Evolutionary conservation across 169 alveolate species (phyloP), one percentile per base, ranked within the genome.

Genomic region (Plasmodium gonderi): DNA sequence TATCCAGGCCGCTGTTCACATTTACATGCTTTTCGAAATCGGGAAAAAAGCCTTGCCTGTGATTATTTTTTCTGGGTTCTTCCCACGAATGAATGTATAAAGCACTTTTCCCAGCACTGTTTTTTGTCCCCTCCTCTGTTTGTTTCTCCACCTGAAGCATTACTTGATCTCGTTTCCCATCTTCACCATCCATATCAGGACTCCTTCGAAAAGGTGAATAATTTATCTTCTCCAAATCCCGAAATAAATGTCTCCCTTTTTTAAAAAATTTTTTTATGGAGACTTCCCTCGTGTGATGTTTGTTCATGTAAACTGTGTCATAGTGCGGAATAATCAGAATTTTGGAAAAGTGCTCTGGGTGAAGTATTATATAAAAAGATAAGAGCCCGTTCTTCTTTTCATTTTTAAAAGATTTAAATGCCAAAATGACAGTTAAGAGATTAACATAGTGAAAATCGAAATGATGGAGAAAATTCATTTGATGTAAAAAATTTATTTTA

Each of bases 261-360:
- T 33, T 54, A 67, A 79, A 79, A 67, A 79, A 79, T 12, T 79
- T 79, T 9, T 79, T 79, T 8, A 79, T 14, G 3, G 65, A 33
- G 3, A 31, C 38, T 23, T 79, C 36, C 54, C 65, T 79, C 14
- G 45, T 51, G 7, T 51, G 60, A 36, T 51, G 31, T 33, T 29
- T 81, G 4, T 42, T 23, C 51, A 12, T 4, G 12, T 3, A 14
- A 9, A 8, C 3, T 2, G n/a, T 38, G 9, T 44, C 68, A 36
- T 64, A 78, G 51, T 90, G 60, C 1, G 94, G 94, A 20, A 90
- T 65, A 17, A 90, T 44, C 12, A 65, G 20, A 67, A 90, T 20
- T 90, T 90, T 77, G 31, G 90, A 90, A 69, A 64, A 90, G 14
- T 60, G 2, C 14, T 64, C 67, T 31, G 94, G 94, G 29, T 90